Conservation (phyloP, 148 eudicot species). For the Euryodendron excelsum region DNA sequence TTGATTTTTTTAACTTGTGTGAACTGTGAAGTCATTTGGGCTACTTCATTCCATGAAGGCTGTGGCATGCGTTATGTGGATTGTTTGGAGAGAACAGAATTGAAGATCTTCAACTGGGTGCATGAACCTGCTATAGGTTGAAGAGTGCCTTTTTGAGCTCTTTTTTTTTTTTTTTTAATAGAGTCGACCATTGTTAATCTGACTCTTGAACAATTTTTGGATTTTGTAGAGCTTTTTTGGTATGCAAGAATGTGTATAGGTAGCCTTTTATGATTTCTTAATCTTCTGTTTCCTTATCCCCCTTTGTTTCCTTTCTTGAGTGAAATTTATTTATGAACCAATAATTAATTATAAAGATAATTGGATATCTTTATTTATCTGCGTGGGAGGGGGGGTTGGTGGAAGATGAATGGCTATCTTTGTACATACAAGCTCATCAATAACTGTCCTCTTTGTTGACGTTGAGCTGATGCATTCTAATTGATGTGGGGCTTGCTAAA, state of each 20-base stretch:
- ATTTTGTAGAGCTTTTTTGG: background rate
- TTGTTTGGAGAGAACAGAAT: conserved; percentile 5
- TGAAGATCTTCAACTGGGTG: background rate
- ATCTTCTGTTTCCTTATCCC: background rate
- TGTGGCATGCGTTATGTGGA: background rate
- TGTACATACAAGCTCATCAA: background rate
- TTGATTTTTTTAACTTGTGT: background rate
- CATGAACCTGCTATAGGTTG: background rate
- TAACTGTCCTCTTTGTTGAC: background rate
- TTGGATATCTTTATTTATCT: background rate
- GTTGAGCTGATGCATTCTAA: background rate
- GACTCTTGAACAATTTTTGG: background rate
- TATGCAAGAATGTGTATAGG: background rate
- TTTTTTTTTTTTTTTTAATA: background rate
- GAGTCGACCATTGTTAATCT: background rate
- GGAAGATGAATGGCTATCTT: background rate
- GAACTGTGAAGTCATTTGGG: background rate
- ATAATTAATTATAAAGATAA: background rate
- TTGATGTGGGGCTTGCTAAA: background rate
- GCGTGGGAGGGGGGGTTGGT: background rate
- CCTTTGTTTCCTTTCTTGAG: background rate
- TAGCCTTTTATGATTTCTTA: background rate
- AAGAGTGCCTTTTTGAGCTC: background rate
- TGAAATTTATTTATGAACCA: background rate
- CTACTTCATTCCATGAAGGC: background rate